phyloP scores from a whole-genome alignment of 1,139 yeast genomes.

The Hyphopichia burtonii region DNA sequence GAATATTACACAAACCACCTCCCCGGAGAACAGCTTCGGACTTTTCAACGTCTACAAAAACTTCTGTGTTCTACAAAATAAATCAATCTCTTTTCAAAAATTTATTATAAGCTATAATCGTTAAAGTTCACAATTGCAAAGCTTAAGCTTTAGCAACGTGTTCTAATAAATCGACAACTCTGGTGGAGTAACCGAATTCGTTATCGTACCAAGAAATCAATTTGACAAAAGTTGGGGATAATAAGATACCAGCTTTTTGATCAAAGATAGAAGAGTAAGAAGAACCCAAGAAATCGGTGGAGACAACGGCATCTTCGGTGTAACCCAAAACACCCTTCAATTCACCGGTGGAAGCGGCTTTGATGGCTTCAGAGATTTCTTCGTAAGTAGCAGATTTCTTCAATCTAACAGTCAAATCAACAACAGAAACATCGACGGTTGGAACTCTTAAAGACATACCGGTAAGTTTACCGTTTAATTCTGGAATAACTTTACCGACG shows the following conservation, averaged over 20 bases:
- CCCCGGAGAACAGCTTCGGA: no score
- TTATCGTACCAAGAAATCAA: constrained; percentile 81
- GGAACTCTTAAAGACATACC: constrained; percentile 81
- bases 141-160: constrained; percentile 53
- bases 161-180: constrained; percentile 74
- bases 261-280: constrained; percentile 71
- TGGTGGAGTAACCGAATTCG: constrained; percentile 80
- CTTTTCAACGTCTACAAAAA: no score
- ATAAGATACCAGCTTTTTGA: constrained; percentile 72
- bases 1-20: no score
- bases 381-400: constrained; percentile 63
- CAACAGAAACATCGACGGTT: constrained; percentile 71
- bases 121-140: no score
- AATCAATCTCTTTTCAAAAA: no score
- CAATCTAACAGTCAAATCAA: constrained; percentile 39
- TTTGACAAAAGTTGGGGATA: constrained; percentile 72
- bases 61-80: no score
- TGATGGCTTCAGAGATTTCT: constrained; percentile 64
- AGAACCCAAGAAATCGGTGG: constrained; percentile 71
- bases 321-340: constrained; percentile 70
- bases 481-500: constrained; percentile 78
- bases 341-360: constrained; percentile 60
- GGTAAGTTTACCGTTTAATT: constrained; percentile 74
- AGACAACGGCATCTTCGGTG: constrained; percentile 78
- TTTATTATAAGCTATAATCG: no score